These are phyloP conservation scores for Aspergillus sp. DNA, from an alignment of 2,329 filamentous ascomycete species.

Conservation along the genomic window DNA sequence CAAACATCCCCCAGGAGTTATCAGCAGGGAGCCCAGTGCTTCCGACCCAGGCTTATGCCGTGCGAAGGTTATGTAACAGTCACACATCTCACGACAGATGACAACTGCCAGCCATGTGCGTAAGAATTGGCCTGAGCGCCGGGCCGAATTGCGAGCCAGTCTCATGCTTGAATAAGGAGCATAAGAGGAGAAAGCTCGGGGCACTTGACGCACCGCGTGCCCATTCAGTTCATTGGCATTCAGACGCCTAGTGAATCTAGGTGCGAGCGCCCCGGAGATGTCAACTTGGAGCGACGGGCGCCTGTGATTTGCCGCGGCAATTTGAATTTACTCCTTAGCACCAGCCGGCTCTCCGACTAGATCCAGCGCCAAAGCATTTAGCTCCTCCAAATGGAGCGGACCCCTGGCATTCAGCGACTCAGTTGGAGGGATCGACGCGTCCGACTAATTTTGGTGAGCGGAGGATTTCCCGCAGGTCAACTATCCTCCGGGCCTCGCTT, in stretches of 20 bases:
- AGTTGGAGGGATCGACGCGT: conserved; percentile 7
- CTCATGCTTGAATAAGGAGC: background rate
- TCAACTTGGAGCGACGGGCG: conserved; percentile 6
- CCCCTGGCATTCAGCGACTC: conserved; percentile 13
- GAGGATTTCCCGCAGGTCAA: background rate
- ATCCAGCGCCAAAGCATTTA: conserved; percentile 12
- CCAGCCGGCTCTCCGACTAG: conserved; percentile 10
- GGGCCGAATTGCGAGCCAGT: background rate
- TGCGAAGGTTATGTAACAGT: background rate
- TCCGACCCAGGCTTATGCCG: background rate
- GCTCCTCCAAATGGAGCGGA: conserved; percentile 3
- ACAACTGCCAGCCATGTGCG: conserved; percentile 1
- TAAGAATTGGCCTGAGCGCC: conserved; percentile 15
- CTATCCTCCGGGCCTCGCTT: background rate
- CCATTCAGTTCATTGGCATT: conserved; percentile 9
- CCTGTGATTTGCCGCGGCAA: conserved; percentile 16
- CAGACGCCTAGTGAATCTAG: conserved; percentile 4
- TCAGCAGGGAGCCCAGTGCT: background rate
- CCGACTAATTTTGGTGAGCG: background rate
- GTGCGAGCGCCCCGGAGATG: conserved; percentile 9
- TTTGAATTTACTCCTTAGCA: conserved; percentile 19
- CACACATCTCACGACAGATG: conserved; percentile 1
- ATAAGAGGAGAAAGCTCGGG: conserved; percentile 13
- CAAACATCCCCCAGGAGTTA: background rate
- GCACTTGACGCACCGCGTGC: conserved; percentile 18